Base-by-base conservation (phyloP, 2,329 filamentous ascomycete genomes). In the Incumbomyces delicatus region DNA sequence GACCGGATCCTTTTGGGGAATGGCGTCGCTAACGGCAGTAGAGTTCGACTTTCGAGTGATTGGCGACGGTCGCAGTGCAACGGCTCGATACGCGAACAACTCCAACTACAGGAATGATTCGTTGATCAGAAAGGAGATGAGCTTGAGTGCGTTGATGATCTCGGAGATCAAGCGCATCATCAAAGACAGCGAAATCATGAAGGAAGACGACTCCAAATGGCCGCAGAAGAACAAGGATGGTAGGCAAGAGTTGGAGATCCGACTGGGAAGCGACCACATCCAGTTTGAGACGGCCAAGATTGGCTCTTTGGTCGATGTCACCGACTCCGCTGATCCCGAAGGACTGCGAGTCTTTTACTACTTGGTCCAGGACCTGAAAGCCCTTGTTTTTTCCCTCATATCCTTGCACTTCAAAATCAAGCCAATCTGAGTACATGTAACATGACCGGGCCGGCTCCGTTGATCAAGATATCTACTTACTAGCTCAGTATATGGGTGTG, bases 221-320 rank as follows among this genome's bases (percentile, higher is more conserved):
- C 92, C 92, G 1, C 87, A 94, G 66, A 98, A 96, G 78, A 98
- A 98, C 72, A 96, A 96, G 70, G 92, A 98, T 60, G 92, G 92
- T 31, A 80, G 90, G 53, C 92, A 98, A 65, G 92, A 98, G 69
- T 75, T 98, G 40, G 92, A 98, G 67, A 95, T 98, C 49, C 78
- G 89, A 41, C 65, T 98, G 47, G 92, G 90, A 35, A 92, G 85
- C 60, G 92, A 98, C 54, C 90, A 96, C 65, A 96, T 98, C 57
- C 94, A 88, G 1, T 98, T 98, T 57, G 92, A 98, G 89, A 98
- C 92, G 27, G 92, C 92, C 31, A 98, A 98, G 70, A 96, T 98
- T 57, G 92, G 92, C 51, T 96, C 92, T 7, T 72, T 98, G 42
- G 89, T 95, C 56, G 92, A 98, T 63, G 92, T 98, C 50, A 94